Evolutionary conservation across 257 asterid genomes (phyloP).

Genomic region (Lycium barbarum): DNA sequence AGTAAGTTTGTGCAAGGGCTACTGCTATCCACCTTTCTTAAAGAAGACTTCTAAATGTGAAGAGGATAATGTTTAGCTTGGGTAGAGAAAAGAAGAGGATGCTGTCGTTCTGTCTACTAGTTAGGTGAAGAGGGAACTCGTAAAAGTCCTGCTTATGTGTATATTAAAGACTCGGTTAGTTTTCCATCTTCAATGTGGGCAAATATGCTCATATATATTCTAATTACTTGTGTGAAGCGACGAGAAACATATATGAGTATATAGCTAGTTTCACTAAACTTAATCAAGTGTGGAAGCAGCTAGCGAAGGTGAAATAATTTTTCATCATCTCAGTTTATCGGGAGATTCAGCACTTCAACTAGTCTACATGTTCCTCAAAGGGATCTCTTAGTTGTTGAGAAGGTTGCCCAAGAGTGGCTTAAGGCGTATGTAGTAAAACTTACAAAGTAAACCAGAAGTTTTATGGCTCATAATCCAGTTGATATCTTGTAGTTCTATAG

Average conservation of each 20-base stretch:
- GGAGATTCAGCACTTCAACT: too few relatives aligned
- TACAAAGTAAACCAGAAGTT: too few relatives aligned
- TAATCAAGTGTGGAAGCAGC: not conserved
- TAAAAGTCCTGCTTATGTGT: slow-evolving; percentile 19
- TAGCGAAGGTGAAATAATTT: too few relatives aligned
- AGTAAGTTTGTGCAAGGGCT: slow-evolving; percentile 76
- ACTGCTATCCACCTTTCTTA: slow-evolving; percentile 70
- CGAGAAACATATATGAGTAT: not conserved
- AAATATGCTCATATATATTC: slow-evolving; percentile 4
- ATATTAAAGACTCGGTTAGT: slow-evolving; percentile 2
- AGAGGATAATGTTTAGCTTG: slow-evolving; percentile 24
- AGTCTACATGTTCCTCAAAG: too few relatives aligned
- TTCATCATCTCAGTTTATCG: too few relatives aligned
- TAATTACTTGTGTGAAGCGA: not conserved
- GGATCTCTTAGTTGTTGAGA: too few relatives aligned
- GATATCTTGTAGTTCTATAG: too few relatives aligned
- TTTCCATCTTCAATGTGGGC: slow-evolving; percentile 19
- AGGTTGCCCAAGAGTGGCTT: too few relatives aligned
- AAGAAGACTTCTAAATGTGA: slow-evolving; percentile 42
- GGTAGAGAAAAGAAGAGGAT: slow-evolving; percentile 19
- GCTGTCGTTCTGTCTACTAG: slow-evolving; percentile 21
- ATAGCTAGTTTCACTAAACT: not conserved
- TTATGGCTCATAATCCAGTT: too few relatives aligned
- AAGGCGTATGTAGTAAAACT: too few relatives aligned
- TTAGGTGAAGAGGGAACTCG: slow-evolving; percentile 5